A percentile compares a stretch with the other conserved stretches of the same genome.
Conservation (phyloP, 108 stramenopile species). For the Craspedostauros australis region DNA sequence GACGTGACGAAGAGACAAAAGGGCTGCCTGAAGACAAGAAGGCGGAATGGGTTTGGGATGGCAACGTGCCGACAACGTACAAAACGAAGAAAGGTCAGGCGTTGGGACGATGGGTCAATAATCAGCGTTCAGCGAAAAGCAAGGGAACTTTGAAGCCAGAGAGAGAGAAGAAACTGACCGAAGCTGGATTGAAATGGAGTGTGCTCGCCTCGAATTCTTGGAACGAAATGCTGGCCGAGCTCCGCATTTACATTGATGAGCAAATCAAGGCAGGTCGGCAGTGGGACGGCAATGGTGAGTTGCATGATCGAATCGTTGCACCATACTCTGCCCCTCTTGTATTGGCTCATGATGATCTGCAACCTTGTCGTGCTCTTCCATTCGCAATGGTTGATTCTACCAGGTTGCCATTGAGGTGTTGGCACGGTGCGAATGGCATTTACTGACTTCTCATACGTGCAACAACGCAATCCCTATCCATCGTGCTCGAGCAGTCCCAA, state of each 20-base stretch:
- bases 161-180: conserved; percentile 63
- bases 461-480: no score
- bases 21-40: conserved; percentile 50
- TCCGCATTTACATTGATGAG: conserved; percentile 68
- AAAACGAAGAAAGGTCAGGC: conserved; percentile 76
- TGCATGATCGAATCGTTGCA: no score
- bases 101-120: conserved; percentile 84
- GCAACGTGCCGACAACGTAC: conserved; percentile 64
- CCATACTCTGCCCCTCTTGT: background rate
- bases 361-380: no score
- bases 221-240: conserved; percentile 80
- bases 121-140: conserved; percentile 78
- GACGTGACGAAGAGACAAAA: conserved; percentile 41
- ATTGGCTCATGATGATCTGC: no score
- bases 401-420: no score
- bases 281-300: conserved; percentile 47
- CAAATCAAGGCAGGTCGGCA: conserved; percentile 42
- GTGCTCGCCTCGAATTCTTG: conserved; percentile 83
- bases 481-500: conserved; percentile 61
- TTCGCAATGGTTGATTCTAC: no score
- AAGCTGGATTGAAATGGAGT: conserved; percentile 86
- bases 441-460: no score
- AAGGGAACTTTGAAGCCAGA: conserved; percentile 77
- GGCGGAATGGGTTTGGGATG: conserved; percentile 78
- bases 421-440: no score